Conservation (phyloP, 352 stramenopile genomes). For the Phytophthora cryptogea region DNA sequence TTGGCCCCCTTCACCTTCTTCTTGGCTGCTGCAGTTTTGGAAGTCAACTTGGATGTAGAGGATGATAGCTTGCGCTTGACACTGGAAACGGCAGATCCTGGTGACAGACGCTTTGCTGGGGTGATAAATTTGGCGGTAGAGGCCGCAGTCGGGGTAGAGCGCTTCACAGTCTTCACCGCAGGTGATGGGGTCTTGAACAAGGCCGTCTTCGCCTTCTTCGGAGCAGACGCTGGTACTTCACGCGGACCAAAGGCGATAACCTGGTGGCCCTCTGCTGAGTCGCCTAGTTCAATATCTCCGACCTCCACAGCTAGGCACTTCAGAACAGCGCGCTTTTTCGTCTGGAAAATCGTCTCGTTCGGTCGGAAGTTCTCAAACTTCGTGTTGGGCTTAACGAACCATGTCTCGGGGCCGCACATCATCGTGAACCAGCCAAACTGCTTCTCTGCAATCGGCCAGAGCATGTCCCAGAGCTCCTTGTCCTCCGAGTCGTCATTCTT, state of each 20-base stretch:
- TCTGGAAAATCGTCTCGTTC: conserved; percentile 86
- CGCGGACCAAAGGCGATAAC: conserved; percentile 55
- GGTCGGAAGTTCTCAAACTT: conserved; percentile 70
- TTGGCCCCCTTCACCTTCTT: conserved; percentile 38
- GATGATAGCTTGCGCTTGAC: conserved; percentile 38
- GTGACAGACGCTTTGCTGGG: conserved; percentile 29
- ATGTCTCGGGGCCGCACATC: conserved; percentile 66
- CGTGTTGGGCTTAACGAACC: conserved; percentile 76
- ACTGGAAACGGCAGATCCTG: conserved; percentile 11
- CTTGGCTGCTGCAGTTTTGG: conserved; percentile 23
- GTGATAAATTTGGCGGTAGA: conserved; percentile 28
- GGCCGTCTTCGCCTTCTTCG: conserved; percentile 36
- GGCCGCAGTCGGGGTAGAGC: conserved; percentile 18
- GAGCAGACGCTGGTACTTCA: conserved; percentile 14
- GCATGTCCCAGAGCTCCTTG: conserved; percentile 56
- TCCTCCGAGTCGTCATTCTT: conserved; percentile 36
- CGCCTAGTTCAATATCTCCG: conserved; percentile 60
- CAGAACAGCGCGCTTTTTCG: conserved; percentile 70
- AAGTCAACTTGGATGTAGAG: conserved; percentile 23
- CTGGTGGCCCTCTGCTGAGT: conserved; percentile 69
- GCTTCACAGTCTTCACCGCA: conserved; percentile 39
- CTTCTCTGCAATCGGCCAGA: conserved; percentile 65
- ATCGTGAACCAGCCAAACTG: conserved; percentile 80
- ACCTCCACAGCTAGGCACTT: conserved; percentile 61
- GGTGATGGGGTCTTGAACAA: conserved; percentile 52